Evolutionary conservation across 139 green algal genomes (phyloP).

Genomic region (Chlamydomonas applanata): DNA sequence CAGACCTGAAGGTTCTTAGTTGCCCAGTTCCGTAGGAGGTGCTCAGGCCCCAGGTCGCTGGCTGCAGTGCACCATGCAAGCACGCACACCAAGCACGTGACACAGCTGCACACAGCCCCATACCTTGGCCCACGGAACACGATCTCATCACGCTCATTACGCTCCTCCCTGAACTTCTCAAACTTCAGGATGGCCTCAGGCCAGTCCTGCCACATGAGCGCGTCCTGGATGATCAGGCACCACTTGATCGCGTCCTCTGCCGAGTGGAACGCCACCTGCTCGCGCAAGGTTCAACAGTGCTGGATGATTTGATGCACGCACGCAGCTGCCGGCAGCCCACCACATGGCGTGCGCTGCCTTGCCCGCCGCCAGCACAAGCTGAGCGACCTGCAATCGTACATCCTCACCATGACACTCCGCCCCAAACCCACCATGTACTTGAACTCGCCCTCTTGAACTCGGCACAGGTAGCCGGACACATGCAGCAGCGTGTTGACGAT

Average conservation of each 20-base stretch:
- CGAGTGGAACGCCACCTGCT: no score
- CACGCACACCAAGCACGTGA: neutral
- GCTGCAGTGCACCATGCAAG: neutral
- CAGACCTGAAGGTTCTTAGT: no score
- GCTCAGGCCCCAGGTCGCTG: no score
- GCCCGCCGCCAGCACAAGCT: no score
- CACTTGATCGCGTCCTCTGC: conserved; percentile 38
- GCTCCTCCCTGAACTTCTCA: conserved; percentile 14
- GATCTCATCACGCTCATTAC: neutral
- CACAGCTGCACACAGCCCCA: neutral
- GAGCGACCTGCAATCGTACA: no score
- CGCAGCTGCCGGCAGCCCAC: no score
- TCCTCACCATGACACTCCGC: neutral
- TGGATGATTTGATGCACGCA: no score
- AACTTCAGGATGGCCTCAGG: conserved; percentile 16
- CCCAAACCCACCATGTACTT: conserved; percentile 58
- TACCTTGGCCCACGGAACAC: conserved; percentile 42
- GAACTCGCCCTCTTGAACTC: conserved; percentile 40
- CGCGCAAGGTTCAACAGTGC: neutral
- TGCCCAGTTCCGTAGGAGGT: no score
- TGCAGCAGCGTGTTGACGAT: conserved; percentile 1
- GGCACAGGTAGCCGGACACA: conserved; percentile 44
- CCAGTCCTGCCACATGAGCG: conserved; percentile 49
- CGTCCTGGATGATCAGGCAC: conserved; percentile 48
- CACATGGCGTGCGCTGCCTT: no score